A percentile compares a stretch with the other conserved stretches of the same genome.
phyloP scores from a whole-genome alignment of 2,329 filamentous ascomycete genomes.

The Neoascochyta sp. region DNA sequence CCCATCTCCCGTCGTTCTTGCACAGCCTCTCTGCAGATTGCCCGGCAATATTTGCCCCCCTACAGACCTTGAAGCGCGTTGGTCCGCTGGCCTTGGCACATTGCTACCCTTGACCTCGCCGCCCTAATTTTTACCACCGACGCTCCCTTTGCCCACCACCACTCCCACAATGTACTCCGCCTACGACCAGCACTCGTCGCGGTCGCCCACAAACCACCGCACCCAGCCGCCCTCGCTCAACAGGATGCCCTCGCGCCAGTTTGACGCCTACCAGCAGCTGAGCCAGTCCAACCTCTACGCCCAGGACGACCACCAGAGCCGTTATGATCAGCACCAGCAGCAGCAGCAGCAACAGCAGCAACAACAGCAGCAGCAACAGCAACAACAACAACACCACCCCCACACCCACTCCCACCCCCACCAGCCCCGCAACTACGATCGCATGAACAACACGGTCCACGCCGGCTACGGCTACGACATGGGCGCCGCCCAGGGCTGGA shows the following conservation, averaged over 20 bases:
- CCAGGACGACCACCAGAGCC: slow-evolving; percentile 60
- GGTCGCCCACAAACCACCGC: slow-evolving; percentile 71
- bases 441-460: slow-evolving; percentile 55
- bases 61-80: too few species aligned
- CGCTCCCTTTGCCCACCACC: slow-evolving; percentile 15
- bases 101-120: too few species aligned
- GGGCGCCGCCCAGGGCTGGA: slow-evolving; percentile 72
- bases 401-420: slow-evolving; percentile 31
- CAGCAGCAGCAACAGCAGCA: slow-evolving; percentile 1
- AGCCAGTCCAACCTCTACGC: slow-evolving; percentile 62
- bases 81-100: too few species aligned
- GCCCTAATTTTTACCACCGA: slow-evolving; percentile 25
- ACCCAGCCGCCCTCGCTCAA: slow-evolving; percentile 61
- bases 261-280: slow-evolving; percentile 69
- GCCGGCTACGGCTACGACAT: slow-evolving; percentile 67
- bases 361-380: slow-evolving; percentile 9
- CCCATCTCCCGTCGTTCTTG: too few species aligned
- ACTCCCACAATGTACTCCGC: slow-evolving; percentile 34
- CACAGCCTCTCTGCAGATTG: too few species aligned
- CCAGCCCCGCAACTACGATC: slow-evolving; percentile 56
- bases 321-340: slow-evolving; percentile 42
- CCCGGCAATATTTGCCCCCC: too few species aligned
- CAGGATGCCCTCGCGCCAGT: slow-evolving; percentile 71
- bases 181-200: slow-evolving; percentile 49
- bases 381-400: too few species aligned